Base-by-base conservation (phyloP, 495 filamentous ascomycete species). In the Hapsidospora chrysogenum region DNA sequence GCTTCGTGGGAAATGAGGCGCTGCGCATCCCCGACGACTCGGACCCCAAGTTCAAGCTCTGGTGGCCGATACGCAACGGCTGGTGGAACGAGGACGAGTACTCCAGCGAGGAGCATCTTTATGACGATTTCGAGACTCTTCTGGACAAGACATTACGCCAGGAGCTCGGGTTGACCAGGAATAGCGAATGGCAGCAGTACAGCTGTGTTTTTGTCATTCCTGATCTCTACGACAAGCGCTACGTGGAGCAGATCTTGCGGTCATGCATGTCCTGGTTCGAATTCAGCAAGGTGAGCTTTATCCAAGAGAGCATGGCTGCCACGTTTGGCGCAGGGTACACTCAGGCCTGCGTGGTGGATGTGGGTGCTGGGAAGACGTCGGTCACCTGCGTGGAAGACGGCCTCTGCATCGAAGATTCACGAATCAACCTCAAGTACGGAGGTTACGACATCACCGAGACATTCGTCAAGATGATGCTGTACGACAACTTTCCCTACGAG, bases 341-440 rank as follows among this genome's bases (percentile, higher is more conserved):
- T 4, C 80, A 73, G 28, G 80, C 82, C 13, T 96, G 92, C 49
- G 84, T 97, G 37, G 86, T 97, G 4, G 89, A 97, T 51, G 79
- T 96, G 28, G 89, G 89, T 13, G 92, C 89, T 2, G 85, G 96
- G 57, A 97, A 97, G 64, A 96, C 89, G 3, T 94, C 92, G 2
- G 84, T 97, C 25, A 85, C 85, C 45, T 97, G 89, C 47, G 92
- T 96, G 18, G 89, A 97, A 48, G 89, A 97, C 51, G 89, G 89
- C 9, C 80, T 97, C 64, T 85, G 80, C 51, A 62, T 93, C 19
- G 86, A 93, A 41, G 85, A 93, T 43, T 96, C 89, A 4, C 52
- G 70, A 19, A 65, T 97, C 41, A 97, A 96, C 49, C 63, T 96
- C 32, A 96, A 96, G 54, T 92, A 78, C 44, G 89, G 89, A 31